Conservation (phyloP, 179 eudicot genomes). For the Corrigiola litoralis region DNA sequence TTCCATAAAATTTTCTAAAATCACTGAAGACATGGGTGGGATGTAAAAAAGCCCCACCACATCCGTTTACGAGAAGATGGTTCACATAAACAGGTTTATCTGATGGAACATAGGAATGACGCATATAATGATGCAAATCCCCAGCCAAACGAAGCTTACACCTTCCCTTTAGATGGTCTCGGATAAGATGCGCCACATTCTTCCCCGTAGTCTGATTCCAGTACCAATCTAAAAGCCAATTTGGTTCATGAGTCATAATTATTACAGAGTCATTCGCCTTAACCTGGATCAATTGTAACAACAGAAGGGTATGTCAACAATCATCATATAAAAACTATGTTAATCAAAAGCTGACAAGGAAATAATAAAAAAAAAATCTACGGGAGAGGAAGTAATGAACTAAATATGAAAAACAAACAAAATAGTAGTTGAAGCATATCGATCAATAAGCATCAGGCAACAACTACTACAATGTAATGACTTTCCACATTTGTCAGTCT, state of each 20-base stretch:
- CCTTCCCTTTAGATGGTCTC: conserved; percentile 76
- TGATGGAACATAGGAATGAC: conserved; percentile 74
- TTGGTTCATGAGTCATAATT: conserved; percentile 94
- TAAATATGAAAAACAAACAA: too few species aligned
- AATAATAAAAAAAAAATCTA: too few species aligned
- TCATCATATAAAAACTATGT: not conserved
- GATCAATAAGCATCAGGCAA: too few species aligned
- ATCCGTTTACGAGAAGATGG: conserved; percentile 92
- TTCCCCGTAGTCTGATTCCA: conserved; percentile 82
- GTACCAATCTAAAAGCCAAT: conserved; percentile 98
- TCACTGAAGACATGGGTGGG: conserved; percentile 92
- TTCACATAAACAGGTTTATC: conserved; percentile 83
- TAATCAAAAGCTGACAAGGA: too few species aligned
- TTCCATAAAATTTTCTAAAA: conserved; percentile 57
- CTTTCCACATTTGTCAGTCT: too few species aligned
- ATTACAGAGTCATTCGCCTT: conserved; percentile 78
- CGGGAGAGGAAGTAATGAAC: too few species aligned
- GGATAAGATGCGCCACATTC: conserved; percentile 63
- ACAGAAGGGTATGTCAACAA: not conserved
- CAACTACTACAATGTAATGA: too few species aligned
- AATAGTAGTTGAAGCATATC: too few species aligned
- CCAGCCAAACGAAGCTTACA: conserved; percentile 96
- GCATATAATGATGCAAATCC: conserved; percentile 98
- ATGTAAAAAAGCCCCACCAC: conserved; percentile 98
- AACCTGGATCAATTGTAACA: conserved; percentile 41